These are phyloP conservation scores for Vaccinium myrtillus DNA, from an alignment of 148 eudicot species.

Conservation along the genomic window DNA sequence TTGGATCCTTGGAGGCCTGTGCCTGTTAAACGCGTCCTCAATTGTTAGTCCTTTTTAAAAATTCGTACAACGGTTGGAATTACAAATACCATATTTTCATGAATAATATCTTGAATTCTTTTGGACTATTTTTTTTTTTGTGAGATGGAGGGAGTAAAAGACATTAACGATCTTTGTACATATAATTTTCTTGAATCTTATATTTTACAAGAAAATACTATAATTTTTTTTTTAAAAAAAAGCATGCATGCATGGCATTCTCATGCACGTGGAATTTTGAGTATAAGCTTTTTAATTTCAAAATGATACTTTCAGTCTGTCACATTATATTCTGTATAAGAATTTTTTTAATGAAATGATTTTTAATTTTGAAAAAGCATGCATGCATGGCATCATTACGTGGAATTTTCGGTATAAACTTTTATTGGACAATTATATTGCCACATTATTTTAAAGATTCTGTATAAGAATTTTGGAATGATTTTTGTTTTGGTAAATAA, in stretches of 20 bases:
- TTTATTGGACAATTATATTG: neutral
- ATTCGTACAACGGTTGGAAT: too few relatives aligned
- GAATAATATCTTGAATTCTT: neutral
- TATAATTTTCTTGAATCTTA: neutral
- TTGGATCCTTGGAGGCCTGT: conserved; percentile 33
- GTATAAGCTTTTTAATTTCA: neutral
- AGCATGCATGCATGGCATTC: neutral
- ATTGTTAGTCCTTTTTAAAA: neutral
- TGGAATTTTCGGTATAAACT: neutral
- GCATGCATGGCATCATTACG: neutral
- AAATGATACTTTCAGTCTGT: neutral
- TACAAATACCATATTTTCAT: neutral
- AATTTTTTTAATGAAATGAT: neutral
- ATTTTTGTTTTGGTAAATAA: too few relatives aligned
- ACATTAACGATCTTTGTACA: too few relatives aligned
- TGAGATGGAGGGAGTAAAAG: too few relatives aligned
- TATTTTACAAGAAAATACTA: neutral
- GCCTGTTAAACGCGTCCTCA: neutral
- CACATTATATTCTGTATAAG: neutral
- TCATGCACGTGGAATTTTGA: neutral
- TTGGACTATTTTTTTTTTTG: too few relatives aligned
- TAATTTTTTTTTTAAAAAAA: neutral
- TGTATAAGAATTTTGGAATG: neutral
- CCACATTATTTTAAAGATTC: neutral
- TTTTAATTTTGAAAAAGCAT: neutral